Percentiles rank a stretch among this genome's conserved stretches.
These are phyloP conservation scores for Globisporangium irregulare DNA, from an alignment of 352 stramenopile genomes.

Conservation along the genomic window DNA sequence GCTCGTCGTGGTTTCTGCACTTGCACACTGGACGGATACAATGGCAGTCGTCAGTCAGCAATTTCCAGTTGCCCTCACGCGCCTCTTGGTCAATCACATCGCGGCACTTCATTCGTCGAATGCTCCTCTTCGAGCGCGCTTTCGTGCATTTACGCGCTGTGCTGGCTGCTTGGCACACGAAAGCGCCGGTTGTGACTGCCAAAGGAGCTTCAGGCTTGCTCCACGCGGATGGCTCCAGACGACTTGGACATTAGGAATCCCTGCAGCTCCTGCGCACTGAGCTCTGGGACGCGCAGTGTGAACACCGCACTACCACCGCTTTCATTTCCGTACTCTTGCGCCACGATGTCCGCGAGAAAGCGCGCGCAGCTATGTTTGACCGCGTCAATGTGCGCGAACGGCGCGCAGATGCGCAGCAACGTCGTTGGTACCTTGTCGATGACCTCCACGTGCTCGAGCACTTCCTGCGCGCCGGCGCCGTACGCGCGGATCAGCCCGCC, in stretches of 20 bases:
- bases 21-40: neutral
- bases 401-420: constrained; percentile 26
- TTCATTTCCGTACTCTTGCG: constrained; percentile 27
- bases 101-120: neutral
- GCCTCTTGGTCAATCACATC: neutral
- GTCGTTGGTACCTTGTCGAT: constrained; percentile 48
- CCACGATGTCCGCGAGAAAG: constrained; percentile 40
- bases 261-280: constrained; percentile 26
- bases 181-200: neutral
- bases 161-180: neutral
- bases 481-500: constrained; percentile 76
- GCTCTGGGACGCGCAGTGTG: constrained; percentile 37
- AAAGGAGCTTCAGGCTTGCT: neutral
- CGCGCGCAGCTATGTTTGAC: constrained; percentile 48
- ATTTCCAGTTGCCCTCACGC: neutral
- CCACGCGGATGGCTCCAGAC: constrained; percentile 29
- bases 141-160: neutral
- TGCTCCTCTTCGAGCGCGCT: neutral
- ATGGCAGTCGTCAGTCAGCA: neutral
- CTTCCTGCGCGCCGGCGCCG: constrained; percentile 49
- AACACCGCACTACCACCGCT: constrained; percentile 32
- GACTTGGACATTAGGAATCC: constrained; percentile 47
- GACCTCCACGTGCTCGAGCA: constrained; percentile 50
- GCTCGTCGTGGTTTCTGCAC: neutral
- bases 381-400: constrained; percentile 37